Evolutionary conservation across 2,329 filamentous ascomycete genomes (phyloP).

Genomic region (Pseudopithomyces maydicus): DNA sequence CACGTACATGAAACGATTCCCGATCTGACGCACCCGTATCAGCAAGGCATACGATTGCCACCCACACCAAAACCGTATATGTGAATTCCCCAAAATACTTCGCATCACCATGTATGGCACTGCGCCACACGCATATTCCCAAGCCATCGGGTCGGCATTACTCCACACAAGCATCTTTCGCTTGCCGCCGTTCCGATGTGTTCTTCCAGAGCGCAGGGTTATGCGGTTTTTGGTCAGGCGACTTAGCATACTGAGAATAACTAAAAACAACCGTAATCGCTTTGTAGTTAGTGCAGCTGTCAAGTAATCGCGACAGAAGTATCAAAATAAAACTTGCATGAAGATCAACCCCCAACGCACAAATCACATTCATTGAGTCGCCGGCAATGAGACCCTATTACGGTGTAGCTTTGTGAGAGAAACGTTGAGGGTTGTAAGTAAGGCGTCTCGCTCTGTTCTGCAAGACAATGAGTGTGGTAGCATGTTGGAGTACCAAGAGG

Average conservation of each 20-base stretch:
- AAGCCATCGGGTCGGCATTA: not conserved
- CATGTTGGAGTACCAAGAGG: not conserved
- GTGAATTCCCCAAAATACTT: not conserved
- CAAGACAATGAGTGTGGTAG: not conserved
- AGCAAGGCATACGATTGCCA: not conserved
- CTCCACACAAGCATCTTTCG: constrained; percentile 3
- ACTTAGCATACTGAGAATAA: not conserved
- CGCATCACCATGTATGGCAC: not conserved
- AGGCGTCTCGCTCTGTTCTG: not conserved
- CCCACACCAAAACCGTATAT: not conserved
- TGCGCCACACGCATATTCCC: not conserved
- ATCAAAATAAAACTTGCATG: not conserved
- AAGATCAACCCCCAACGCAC: not conserved
- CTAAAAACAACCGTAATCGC: not conserved
- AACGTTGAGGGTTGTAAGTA: not conserved
- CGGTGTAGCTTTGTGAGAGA: not conserved
- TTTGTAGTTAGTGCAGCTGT: not conserved
- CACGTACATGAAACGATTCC: not conserved
- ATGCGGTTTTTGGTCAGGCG: not conserved
- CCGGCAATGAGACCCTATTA: not conserved
- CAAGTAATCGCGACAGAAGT: not conserved
- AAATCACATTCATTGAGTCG: not conserved
- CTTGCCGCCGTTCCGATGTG: not conserved
- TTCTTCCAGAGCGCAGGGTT: not conserved
- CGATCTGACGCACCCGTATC: not conserved